phyloP scores from a whole-genome alignment of 129 eudicot species.

The Calendula officinalis region DNA sequence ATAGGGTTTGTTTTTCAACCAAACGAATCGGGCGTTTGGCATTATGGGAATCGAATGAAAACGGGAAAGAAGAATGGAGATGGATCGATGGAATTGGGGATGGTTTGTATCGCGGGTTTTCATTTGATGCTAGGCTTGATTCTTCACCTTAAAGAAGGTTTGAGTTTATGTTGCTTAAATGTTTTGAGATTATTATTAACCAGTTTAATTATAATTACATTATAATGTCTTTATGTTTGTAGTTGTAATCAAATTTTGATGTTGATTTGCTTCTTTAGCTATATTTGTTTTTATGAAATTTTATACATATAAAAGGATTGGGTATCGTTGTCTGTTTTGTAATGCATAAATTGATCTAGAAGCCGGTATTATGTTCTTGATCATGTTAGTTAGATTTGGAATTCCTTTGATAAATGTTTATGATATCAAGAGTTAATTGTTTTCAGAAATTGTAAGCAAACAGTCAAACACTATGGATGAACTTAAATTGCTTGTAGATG shows the following conservation, averaged over 20 bases:
- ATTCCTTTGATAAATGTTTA: too few species aligned
- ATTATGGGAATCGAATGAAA: conserved; percentile 58
- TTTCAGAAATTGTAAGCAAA: too few species aligned
- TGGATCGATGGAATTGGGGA: conserved; percentile 91
- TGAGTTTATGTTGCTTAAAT: neutral
- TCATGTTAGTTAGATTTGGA: too few species aligned
- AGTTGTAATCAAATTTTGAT: conserved; percentile 25
- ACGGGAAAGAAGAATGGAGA: conserved; percentile 58
- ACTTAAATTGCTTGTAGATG: too few species aligned
- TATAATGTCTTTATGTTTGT: conserved; percentile 16
- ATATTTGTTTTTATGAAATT: neutral
- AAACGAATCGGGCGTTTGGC: conserved; percentile 76
- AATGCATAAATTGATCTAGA: too few species aligned
- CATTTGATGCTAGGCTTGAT: conserved; percentile 69
- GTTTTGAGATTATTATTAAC: conserved; percentile 7
- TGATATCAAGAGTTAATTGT: too few species aligned
- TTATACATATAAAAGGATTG: too few species aligned
- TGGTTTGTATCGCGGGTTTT: conserved; percentile 78
- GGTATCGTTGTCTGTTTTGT: too few species aligned
- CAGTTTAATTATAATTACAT: conserved; percentile 9
- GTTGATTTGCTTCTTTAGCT: conserved; percentile 11
- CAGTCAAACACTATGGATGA: too few species aligned
- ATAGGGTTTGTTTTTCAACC: conserved; percentile 78
- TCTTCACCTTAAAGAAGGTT: conserved; percentile 44
- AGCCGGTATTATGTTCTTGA: too few species aligned